Base-by-base conservation (phyloP, 1,139 yeast species). In the Nakaseomyces delphensis region DNA sequence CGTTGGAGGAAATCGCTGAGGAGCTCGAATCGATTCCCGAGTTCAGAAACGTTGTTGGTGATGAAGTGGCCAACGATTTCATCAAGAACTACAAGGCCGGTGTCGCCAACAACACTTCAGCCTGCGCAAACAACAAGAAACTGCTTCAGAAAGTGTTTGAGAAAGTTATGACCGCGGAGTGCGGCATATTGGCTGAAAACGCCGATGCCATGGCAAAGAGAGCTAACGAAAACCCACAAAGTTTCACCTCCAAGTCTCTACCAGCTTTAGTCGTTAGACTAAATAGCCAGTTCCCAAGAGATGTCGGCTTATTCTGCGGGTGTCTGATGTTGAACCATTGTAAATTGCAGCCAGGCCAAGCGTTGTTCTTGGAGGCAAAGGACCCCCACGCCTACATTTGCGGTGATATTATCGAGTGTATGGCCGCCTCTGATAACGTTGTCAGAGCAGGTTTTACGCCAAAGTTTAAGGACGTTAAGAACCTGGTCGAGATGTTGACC, bases 401-500 rank as follows among this genome's bases (percentile, higher is more conserved):
- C 43, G 98, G 98, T 52, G 97, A 91, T 63, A 91, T 91, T 54
- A 89, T 91, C 57, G 99, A 91, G 68, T 93, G 98, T 70, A 91
- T 91, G 99, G 98, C 98, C 40, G 96, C 97, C 10, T 82, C 95
- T 32, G 99, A 91, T 64, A 91, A 91, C 59, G 99, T 91, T 46
- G 96, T 91, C 38, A 79, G 98, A 65, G 95, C 97, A 6, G 99
- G 98, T 8, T 91, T 91, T 70, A 91, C 98, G 11, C 98, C 98
- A 46, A 91, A 93, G 66, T 91, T 89, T 70, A 91, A 89, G 68
- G 98, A 93, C 64, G 97, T 91, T 45, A 68, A 80, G 50, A 85
- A 83, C 59, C 74, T 91, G 60, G 97, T 91, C 31, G 77, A 75
- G 43, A 86, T 85, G 94, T 76, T 91, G 64, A 89, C 96, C 3